Conservation (phyloP, 352 stramenopile species). For the Phytophthora tentaculata region DNA sequence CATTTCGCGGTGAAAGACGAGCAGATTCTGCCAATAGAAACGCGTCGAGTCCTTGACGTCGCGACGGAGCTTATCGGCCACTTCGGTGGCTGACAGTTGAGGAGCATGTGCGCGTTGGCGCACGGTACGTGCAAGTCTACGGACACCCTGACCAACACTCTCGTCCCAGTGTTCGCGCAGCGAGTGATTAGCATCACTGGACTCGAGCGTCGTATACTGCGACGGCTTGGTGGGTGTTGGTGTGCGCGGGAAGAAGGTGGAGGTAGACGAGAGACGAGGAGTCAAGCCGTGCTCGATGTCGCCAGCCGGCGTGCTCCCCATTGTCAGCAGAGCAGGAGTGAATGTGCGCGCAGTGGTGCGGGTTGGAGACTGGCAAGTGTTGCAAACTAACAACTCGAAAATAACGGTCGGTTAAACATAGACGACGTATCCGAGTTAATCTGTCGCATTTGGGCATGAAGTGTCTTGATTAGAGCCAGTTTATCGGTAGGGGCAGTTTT, state of each 20-base stretch:
- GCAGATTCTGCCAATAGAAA: conserved; percentile 66
- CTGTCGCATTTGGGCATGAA: neutral
- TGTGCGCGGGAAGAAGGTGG: conserved; percentile 23
- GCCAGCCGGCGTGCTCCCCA: conserved; percentile 15
- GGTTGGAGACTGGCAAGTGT: conserved; percentile 12
- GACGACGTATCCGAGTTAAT: conserved; percentile 2
- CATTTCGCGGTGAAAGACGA: conserved; percentile 74
- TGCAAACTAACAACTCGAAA: neutral
- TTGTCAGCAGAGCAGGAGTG: neutral
- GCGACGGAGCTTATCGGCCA: conserved; percentile 27
- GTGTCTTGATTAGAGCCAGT: neutral
- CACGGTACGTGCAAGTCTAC: conserved; percentile 27
- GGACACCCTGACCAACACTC: conserved; percentile 37
- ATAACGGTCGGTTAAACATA: conserved; percentile 3
- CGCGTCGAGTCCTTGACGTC: conserved; percentile 36
- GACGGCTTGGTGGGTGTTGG: conserved; percentile 3
- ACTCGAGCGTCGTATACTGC: conserved; percentile 29
- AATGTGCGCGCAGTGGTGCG: neutral
- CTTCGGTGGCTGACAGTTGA: conserved; percentile 13
- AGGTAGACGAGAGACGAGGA: conserved; percentile 24
- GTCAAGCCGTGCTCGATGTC: conserved; percentile 31
- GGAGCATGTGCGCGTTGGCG: conserved; percentile 3
- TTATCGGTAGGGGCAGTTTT: neutral
- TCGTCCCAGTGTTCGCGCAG: conserved; percentile 32
- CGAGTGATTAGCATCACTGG: conserved; percentile 16